Base-by-base conservation (phyloP, 768 basidiomycete species). In the Suillus fuscotomentosus region DNA sequence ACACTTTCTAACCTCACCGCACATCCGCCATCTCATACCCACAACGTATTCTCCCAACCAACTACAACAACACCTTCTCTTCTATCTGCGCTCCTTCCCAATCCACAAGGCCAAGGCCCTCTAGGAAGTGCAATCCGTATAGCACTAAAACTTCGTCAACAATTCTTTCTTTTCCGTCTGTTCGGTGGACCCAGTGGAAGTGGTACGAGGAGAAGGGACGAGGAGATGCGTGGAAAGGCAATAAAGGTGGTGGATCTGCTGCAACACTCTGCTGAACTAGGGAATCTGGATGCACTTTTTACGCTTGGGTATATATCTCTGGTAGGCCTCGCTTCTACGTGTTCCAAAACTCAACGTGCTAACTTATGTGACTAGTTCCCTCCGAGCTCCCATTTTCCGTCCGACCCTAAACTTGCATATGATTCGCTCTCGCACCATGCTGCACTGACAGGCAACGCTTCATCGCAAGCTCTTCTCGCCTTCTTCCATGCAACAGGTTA, bases 401-500 rank as follows among this genome's bases (percentile, higher is more conserved):
- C 83, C 17, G 86, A 95, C 60, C 84, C 91, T 11, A 75, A 78
- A 27, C 75, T 84, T 1, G 90, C 92, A 0, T 89, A 86, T 69
- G 77, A 85, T n/a, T 83, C 86, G 2, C 88, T 89, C 72, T 75
- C 79, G 4, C 71, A 78, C 3, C 92, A 95, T 57, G 90, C 91
- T 0, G 77, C 82, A 36, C 69, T 78, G 31, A 90, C 91, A 0
- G 94, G 95, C 27, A 92, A 95, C 69, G 88, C 94, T 2, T 86
- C 93, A 3, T 92, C 96, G 0, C 96, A 99, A 76, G 84, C 92
- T 10, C 80, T 89, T 66, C 77, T 97, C 14, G 95, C 87, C 0
- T 97, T 98, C 82, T 92, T 98, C 73, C 79, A 97, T 70, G 85
- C 94, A 10, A 91, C 94, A 0, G 96, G 95, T 3, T 97, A 92